phyloP scores from a whole-genome alignment of 2,329 filamentous ascomycete species.

The Botrytis fragariae region DNA sequence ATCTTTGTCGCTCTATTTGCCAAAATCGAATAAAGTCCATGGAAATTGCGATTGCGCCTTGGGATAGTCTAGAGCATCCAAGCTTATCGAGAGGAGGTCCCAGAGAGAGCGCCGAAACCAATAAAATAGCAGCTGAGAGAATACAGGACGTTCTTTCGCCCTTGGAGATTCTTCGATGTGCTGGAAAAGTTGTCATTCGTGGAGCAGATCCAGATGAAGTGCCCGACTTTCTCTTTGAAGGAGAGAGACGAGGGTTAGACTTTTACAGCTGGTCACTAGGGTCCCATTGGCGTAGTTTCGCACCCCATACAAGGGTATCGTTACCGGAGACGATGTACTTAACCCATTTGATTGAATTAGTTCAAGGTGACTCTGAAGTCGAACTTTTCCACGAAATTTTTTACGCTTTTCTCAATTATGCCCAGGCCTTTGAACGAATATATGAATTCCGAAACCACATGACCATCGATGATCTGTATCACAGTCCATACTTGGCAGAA shows the following conservation, averaged over 20 bases:
- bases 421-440: not conserved
- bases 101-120: too few species aligned
- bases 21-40: not conserved
- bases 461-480: not conserved
- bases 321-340: not conserved
- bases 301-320: not conserved
- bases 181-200: not conserved
- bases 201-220: not conserved
- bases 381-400: not conserved
- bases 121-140: too few species aligned
- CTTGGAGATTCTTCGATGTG: not conserved
- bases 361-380: not conserved
- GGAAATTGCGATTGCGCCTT: not conserved
- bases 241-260: rapidly evolving
- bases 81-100: too few species aligned
- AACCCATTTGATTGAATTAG: not conserved
- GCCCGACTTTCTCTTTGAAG: not conserved
- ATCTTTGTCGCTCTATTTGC: not conserved
- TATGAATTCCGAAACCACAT: not conserved
- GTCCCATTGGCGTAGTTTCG: rapidly evolving
- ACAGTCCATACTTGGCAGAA: not conserved
- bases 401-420: not conserved
- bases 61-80: not conserved
- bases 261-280: not conserved
- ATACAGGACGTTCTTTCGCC: not conserved